Evolutionary conservation across 768 basidiomycete genomes (phyloP), one percentile per base, ranked within the genome.

Genomic region (Coprinopsis marcescibilis): DNA sequence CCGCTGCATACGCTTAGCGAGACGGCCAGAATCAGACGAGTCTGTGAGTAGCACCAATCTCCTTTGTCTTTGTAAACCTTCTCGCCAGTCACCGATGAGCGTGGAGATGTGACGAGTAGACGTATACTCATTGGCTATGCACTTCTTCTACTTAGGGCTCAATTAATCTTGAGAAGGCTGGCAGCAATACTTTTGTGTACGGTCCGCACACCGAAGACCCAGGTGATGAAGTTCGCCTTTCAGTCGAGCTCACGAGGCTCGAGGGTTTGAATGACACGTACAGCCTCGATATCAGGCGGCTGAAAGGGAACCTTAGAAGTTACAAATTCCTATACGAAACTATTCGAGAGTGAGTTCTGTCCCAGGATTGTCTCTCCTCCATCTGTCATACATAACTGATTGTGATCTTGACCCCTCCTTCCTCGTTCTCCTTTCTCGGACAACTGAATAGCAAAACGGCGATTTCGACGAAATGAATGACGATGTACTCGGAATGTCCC

Each of bases 141-240:
- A 32, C n/a, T 8, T 32, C 30, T 32, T 32, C 30, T 32, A n/a
- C 30, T 32, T 40, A 19, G 35, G 35, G 35, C 17, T 11, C 35
- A 32, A 32, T 42, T 24, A 42, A 13, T 42, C 14, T 25, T 10
- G 21, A 25, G 43, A 43, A 46, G 30, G 29, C 30, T 17, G 29
- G 8, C 17, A 4, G 30, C 11, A 29, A 37, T 13, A 17, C 26
- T 37, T 29, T 11, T 38, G 53, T 85, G 21, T 89, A 92, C 53
- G 89, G 90, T 2, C 75, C 82, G 35, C 53, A 63, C 29, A 59
- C 75, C 4, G 77, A 85, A 48, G 94, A 97, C 57, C 72, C 78
- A 29, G 86, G 85, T 27, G 94, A 89, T 56, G 94, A 97, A 73
- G 89, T 98, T 48, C 81, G 87, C 48, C 95, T 97, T 68, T 87